phyloP scores from a whole-genome alignment of 164 flowering plant species.

The Tetracentron sinense region DNA sequence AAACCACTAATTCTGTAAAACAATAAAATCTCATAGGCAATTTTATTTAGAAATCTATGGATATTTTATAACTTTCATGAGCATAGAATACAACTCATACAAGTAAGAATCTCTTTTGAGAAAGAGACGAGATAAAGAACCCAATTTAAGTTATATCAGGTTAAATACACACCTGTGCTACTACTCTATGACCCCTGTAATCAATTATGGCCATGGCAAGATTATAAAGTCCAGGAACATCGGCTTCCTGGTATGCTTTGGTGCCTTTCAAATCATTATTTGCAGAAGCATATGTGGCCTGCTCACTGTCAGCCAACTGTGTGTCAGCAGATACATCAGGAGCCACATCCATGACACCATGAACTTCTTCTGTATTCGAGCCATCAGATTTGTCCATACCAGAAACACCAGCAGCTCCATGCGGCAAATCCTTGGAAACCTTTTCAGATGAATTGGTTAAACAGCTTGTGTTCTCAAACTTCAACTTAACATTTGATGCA shows the following conservation, averaged over 20 bases:
- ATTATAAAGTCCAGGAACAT: constrained; percentile 90
- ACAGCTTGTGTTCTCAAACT: constrained; percentile 17
- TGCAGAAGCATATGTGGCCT: constrained; percentile 98
- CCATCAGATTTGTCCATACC: constrained; percentile 27
- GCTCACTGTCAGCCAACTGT: constrained; percentile 84
- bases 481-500: constrained; percentile 28
- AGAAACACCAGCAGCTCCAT: constrained; percentile 21
- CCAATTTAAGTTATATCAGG: background rate
- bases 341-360: constrained; percentile 23
- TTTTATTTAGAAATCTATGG: background rate
- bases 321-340: constrained; percentile 51
- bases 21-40: background rate
- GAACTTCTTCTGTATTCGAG: constrained; percentile 24
- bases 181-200: constrained; percentile 94
- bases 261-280: constrained; percentile 99
- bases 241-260: constrained; percentile 94
- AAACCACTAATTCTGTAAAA: background rate
- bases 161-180: constrained; percentile 76
- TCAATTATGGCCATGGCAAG: constrained; percentile 99
- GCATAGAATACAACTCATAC: background rate
- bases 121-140: background rate
- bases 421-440: constrained; percentile 16
- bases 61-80: background rate
- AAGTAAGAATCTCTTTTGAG: background rate
- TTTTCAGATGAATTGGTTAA: constrained; percentile 26